Evolutionary conservation across 495 filamentous ascomycete species (phyloP).

Genomic region (Penicillium alfredii): DNA sequence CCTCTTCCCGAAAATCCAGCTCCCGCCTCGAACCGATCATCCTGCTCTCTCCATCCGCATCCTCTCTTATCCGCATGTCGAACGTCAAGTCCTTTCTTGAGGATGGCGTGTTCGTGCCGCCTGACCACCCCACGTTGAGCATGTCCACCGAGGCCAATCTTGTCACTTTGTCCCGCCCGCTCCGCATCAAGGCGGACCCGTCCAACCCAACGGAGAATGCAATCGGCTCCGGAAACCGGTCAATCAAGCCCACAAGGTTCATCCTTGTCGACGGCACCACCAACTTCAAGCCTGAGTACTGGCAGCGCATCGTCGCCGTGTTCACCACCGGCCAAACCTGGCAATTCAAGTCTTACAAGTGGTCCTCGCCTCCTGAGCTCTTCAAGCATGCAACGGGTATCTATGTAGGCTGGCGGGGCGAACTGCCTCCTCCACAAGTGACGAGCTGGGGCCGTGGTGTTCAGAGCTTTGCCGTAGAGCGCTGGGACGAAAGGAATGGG

Average conservation of each 20-base stretch:
- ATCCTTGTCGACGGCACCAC: slow-evolving; percentile 84
- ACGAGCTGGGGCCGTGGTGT: slow-evolving; percentile 83
- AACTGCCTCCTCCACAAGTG: slow-evolving; percentile 68
- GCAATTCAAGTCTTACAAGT: slow-evolving; percentile 99
- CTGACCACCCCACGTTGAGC: slow-evolving; percentile 57
- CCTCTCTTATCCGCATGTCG: slow-evolving; percentile 91
- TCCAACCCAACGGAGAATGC: slow-evolving; percentile 24
- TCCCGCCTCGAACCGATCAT: slow-evolving; percentile 89
- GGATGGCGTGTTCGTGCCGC: slow-evolving; percentile 71
- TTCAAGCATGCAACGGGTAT: slow-evolving; percentile 83
- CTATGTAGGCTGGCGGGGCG: slow-evolving; percentile 87
- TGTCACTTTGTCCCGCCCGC: slow-evolving; percentile 71
- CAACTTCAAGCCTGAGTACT: slow-evolving; percentile 97
- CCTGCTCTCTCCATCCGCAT: slow-evolving; percentile 95
- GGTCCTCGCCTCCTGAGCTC: slow-evolving; percentile 80
- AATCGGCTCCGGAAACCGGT: slow-evolving; percentile 30
- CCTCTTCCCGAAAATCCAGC: slow-evolving; percentile 43
- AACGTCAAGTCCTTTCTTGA: slow-evolving; percentile 97
- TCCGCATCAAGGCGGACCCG: slow-evolving; percentile 57
- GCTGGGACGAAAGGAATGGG: slow-evolving; percentile 59
- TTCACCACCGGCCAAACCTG: slow-evolving; percentile 97
- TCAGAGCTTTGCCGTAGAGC: slow-evolving; percentile 65
- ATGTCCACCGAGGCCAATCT: slow-evolving; percentile 62
- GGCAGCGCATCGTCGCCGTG: slow-evolving; percentile 90
- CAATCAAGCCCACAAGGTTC: slow-evolving; percentile 74